Percentiles rank a stretch among this genome's conserved stretches.
Conservation (phyloP, 2,329 filamentous ascomycete genomes). For the Penicillium sp. region DNA sequence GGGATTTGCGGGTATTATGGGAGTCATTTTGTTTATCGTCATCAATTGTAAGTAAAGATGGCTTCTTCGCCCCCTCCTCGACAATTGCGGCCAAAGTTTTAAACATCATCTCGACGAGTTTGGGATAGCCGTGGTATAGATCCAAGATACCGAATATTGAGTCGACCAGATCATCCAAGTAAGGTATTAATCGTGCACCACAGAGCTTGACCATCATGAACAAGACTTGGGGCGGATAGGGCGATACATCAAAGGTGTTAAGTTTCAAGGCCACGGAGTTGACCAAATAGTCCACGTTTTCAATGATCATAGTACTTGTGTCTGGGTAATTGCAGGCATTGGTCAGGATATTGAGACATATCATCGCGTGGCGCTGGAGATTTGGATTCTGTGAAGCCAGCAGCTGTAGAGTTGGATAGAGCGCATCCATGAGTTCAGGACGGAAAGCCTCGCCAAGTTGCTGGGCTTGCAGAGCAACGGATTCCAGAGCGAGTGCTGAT, state of each 20-base stretch:
- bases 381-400: conserved; percentile 68
- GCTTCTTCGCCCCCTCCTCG: conserved; percentile 69
- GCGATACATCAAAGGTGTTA: conserved; percentile 88
- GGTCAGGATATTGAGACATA: conserved; percentile 78
- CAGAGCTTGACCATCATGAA: conserved; percentile 92
- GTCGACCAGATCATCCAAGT: conserved; percentile 84
- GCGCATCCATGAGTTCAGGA: conserved; percentile 80
- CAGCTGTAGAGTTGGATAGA: conserved; percentile 90
- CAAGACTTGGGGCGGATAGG: conserved; percentile 84
- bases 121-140: conserved; percentile 88
- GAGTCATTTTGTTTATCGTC: conserved; percentile 25
- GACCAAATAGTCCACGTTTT: conserved; percentile 94
- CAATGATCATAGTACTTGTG: conserved; percentile 76
- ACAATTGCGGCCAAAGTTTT: conserved; percentile 78
- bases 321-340: conserved; percentile 69
- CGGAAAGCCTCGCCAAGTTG: conserved; percentile 68
- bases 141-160: conserved; percentile 93
- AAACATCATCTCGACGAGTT: conserved; percentile 82
- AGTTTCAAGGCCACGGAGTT: conserved; percentile 87
- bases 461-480: conserved; percentile 71
- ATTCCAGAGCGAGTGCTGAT: conserved; percentile 77
- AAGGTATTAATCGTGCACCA: conserved; percentile 77
- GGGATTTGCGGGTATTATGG: conserved; percentile 31
- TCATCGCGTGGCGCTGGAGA: conserved; percentile 78
- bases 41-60: conserved; percentile 48